Conservation (phyloP, 2,329 filamentous ascomycete genomes). For the Trichoderma sp. region DNA sequence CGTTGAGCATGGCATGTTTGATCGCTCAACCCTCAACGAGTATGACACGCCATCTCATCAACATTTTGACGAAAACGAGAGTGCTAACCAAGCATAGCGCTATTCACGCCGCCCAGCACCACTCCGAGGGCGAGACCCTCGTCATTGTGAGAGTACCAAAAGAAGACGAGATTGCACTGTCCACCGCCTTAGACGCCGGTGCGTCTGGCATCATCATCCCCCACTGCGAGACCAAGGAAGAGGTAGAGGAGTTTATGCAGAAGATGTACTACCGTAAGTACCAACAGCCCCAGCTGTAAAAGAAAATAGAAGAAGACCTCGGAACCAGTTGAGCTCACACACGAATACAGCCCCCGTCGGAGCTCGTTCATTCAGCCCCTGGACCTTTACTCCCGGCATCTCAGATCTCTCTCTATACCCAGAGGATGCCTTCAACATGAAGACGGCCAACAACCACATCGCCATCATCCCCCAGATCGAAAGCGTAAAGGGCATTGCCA, state of each 20-base stretch:
- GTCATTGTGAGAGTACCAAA: constrained; percentile 11
- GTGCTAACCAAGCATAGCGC: neutral
- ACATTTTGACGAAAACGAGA: neutral
- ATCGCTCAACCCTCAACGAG: constrained; percentile 13
- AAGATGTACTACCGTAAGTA: constrained; percentile 16
- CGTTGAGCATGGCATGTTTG: constrained; percentile 22
- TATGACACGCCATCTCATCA: neutral
- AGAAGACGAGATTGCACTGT: constrained; percentile 9
- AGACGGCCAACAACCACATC: constrained; percentile 13
- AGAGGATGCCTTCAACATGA: constrained; percentile 19
- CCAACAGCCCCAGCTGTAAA: neutral
- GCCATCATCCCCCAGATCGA: constrained; percentile 16
- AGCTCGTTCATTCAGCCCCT: constrained; percentile 13
- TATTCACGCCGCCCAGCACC: constrained; percentile 15
- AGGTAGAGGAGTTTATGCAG: constrained; percentile 15
- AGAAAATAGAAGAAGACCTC: too few species aligned
- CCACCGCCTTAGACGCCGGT: constrained; percentile 16
- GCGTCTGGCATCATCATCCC: constrained; percentile 20
- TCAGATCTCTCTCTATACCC: constrained; percentile 14
- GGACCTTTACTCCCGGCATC: constrained; percentile 18
- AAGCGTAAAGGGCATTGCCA: constrained; percentile 11
- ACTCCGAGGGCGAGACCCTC: constrained; percentile 15
- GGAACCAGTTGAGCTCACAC: neutral
- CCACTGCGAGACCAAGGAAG: constrained; percentile 12
- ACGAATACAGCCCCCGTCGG: constrained; percentile 5